Evolutionary conservation across 1,139 yeast genomes (phyloP), one percentile per base, ranked within the genome.

Genomic region (Torulaspora globosa): DNA sequence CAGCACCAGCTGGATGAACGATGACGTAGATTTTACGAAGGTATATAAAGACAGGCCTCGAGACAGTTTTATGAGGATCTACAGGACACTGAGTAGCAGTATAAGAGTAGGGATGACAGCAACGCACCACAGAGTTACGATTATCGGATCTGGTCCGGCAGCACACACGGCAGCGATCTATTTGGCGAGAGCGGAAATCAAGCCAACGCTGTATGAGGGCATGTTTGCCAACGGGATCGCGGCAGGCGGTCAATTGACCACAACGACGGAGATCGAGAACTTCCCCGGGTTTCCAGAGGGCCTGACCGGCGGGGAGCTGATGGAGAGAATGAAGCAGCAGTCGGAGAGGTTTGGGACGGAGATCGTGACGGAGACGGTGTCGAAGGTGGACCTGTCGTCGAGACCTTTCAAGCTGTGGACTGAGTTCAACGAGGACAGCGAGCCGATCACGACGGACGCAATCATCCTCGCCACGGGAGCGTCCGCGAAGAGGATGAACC

Each of bases 111-210:
- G 24, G 9, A 44, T 44, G 47, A 44, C 47, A 1, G 32, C 44
- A 2, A 44, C 23, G 60, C 96, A 89, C 70, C 82, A 86, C 73
- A 80, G 76, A 71, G 96, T 89, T 54, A 88, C 95, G 44, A 88
- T 90, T 62, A 84, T 90, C 55, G 97, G 97, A 40, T 90, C 97
- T 43, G 98, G 98, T 59, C 98, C 98, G 46, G 98, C 98, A 51
- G 98, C 97, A 47, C 97, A 92, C 75, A 92, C 98, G 39, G 98
- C 98, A 43, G 98, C 98, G 58, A 87, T 92, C 69, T 92, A 92
- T 70, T 76, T 92, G 51, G 83, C 97, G 27, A 82, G 98, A 70
- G 98, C 98, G 32, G 98, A 92, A 74, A 81, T 89, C 66, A 83
- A 85, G 71, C 97, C 98, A 30, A 83, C 88, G 31, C 70, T 92